Conservation (phyloP, 768 basidiomycete species). For the Mycena filopes region DNA sequence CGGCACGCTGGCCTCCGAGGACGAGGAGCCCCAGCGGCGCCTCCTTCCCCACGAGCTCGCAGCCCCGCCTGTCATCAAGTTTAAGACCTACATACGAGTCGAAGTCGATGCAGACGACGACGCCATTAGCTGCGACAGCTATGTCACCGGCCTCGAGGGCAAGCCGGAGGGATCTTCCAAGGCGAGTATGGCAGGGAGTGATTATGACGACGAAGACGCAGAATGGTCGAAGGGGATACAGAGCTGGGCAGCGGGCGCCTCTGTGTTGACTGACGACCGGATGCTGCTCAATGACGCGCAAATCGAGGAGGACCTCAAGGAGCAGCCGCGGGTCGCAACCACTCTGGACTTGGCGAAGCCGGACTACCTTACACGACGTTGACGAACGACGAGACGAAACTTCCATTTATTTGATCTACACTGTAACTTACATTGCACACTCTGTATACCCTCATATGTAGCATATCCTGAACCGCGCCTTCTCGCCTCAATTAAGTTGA, state of each 20-base stretch:
- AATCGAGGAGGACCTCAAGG: conserved; percentile 3
- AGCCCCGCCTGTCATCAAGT: background rate
- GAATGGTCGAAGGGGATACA: background rate
- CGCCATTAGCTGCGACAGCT: conserved; percentile 17
- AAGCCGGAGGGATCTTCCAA: conserved; percentile 15
- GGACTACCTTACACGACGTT: too few species aligned
- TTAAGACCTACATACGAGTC: background rate
- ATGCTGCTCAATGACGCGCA: background rate
- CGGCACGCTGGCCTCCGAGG: background rate
- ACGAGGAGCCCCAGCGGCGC: conserved; percentile 11
- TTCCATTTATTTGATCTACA: too few species aligned
- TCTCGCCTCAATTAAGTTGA: too few species aligned
- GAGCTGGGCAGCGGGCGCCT: conserved; percentile 3
- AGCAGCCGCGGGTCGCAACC: conserved; percentile 19
- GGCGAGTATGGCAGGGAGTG: conserved; percentile 2
- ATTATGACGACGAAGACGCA: background rate
- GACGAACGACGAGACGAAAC: too few species aligned
- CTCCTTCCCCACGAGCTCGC: conserved; percentile 9
- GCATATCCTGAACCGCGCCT: too few species aligned
- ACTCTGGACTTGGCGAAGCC: conserved; percentile 9
- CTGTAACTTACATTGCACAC: too few species aligned
- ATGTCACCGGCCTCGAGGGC: conserved; percentile 19
- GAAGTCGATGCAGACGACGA: conserved; percentile 15
- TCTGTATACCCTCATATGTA: too few species aligned
- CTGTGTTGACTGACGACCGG: background rate